Percentiles rank a stretch among this genome's conserved stretches.
These are phyloP conservation scores for Elaeis guineensis DNA, from an alignment of 176 grass and related monocot genomes.

Conservation along the genomic window DNA sequence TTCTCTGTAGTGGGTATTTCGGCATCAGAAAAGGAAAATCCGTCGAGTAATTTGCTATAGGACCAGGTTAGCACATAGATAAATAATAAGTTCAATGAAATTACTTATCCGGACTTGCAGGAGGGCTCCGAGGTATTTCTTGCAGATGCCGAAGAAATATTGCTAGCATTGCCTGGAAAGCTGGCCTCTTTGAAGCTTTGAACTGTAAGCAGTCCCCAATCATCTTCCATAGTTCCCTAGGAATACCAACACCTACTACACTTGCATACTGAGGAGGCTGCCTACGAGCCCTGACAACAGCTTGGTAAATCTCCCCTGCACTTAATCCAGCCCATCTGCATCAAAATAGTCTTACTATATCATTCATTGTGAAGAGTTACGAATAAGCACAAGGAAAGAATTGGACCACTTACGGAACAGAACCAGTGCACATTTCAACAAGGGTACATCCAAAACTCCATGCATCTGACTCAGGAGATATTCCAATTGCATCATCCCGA, in stretches of 20 bases:
- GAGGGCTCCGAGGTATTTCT: constrained; percentile 86
- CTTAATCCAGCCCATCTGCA: constrained; percentile 98
- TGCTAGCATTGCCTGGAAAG: constrained; percentile 90
- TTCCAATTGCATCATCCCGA: constrained; percentile 71
- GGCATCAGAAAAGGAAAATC: no score
- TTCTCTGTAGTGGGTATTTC: no score
- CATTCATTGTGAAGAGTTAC: constrained; percentile 25
- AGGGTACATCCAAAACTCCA: constrained; percentile 99
- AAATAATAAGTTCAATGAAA: neutral
- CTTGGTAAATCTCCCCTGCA: constrained; percentile 74
- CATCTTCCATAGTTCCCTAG: constrained; percentile 99
- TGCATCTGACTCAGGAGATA: constrained; percentile 90
- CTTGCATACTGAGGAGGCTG: constrained; percentile 92
- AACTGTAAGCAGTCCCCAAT: constrained; percentile 96
- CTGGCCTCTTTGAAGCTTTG: constrained; percentile 67
- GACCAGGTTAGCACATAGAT: no score
- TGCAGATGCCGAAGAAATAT: constrained; percentile 92
- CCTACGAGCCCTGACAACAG: constrained; percentile 81
- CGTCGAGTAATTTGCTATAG: neutral
- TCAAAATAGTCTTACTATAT: constrained; percentile 27
- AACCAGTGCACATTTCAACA: constrained; percentile 99
- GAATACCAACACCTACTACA: constrained; percentile 94
- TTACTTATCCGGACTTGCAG: constrained; percentile 90
- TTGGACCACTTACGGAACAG: constrained; percentile 85
- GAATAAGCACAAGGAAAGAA: constrained; percentile 37